Evolutionary conservation across 805 yeast species (phyloP), one percentile per base, ranked within the genome.

Genomic region (Candida nemodendra): DNA sequence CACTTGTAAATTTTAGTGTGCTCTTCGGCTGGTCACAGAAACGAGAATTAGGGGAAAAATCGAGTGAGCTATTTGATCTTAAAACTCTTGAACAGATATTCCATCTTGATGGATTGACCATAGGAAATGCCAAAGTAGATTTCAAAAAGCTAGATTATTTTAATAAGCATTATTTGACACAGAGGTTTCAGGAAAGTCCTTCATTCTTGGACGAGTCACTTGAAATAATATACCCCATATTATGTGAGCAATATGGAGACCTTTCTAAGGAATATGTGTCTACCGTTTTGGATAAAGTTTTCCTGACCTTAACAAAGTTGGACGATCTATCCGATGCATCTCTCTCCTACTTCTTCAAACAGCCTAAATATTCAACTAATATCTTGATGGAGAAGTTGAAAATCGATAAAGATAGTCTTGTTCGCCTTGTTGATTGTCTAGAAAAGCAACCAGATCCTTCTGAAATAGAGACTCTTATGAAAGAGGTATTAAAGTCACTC

Each of bases 21-120:
- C 67, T 93, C 41, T 84, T 88, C 60, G 99, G 99, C 1, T 93
- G 99, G 99, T 75, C 96, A 4, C 95, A 96, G 4, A 77, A 79
- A 5, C 69, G 86, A 44, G 65, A 64, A 5, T 56, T 55, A 2
- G 77, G 81, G 2, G 67, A 69, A 19, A 65, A 71, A 18, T 56
- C 61, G 0, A 71, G 69, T 35, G 91, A 82, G 52, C 64, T 78
- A 6, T 72, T 74, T 62, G 50, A 62, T 0, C 51, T 83, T 42
- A 47, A 66, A 1, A 77, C 84, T 23, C 61, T 90, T 37, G 75
- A 69, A 9, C 44, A 67, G 18, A 42, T 59, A 17, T 93, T 93
- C 56, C 68, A 78, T 12, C 56, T 89, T 26, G 79, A 80, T 39
- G 80, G 84, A 17, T 69, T 93, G 49, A 91, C 98, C 9, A 88